Percentiles rank a stretch among this genome's conserved stretches.
phyloP scores from a whole-genome alignment of 306 rosid genomes.

The Inga oerstediana region DNA sequence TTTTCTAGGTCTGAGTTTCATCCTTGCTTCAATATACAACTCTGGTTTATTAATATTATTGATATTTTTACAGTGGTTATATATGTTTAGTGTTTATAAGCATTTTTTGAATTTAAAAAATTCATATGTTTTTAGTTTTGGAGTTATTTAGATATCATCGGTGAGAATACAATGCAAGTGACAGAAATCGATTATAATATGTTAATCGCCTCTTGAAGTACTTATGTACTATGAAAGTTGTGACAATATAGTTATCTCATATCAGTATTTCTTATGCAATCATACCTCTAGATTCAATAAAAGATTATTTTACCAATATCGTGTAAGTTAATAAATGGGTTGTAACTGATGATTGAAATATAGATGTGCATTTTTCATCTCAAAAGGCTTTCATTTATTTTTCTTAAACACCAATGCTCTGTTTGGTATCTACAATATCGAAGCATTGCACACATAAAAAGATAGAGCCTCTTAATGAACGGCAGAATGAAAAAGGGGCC shows the following conservation, averaged over 20 bases:
- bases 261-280: neutral
- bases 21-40: too few relatives aligned
- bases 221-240: neutral
- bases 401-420: too few relatives aligned
- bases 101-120: neutral
- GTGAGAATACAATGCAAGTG: conserved; percentile 9
- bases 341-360: neutral
- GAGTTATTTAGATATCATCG: conserved; percentile 29
- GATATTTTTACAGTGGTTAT: too few relatives aligned
- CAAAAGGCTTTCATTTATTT: too few relatives aligned
- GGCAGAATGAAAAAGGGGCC: too few relatives aligned
- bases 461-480: too few relatives aligned
- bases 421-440: too few relatives aligned
- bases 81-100: neutral
- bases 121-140: conserved; percentile 8
- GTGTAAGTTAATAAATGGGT: neutral
- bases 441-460: too few relatives aligned
- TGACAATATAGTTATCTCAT: neutral
- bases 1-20: too few relatives aligned
- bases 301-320: neutral
- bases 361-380: too few relatives aligned
- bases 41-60: too few relatives aligned
- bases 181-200: neutral
- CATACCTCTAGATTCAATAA: neutral
- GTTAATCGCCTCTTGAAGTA: too few relatives aligned